Percentiles rank a stretch among this genome's conserved stretches.
phyloP scores from a whole-genome alignment of 1,139 yeast species.

The Protomyces lactucae-debilis region DNA sequence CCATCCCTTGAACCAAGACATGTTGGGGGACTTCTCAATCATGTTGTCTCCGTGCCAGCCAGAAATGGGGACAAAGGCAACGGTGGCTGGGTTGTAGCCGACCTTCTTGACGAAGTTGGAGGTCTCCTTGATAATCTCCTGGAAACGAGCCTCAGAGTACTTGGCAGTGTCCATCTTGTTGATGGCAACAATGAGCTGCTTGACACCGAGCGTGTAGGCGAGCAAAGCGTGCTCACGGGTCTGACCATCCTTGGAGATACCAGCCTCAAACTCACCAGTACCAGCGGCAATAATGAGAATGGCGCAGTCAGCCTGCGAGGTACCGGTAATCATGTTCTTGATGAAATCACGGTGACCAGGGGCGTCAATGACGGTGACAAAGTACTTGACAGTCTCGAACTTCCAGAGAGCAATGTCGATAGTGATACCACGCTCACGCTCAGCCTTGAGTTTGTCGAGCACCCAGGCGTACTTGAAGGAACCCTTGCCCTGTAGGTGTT shows the following conservation, averaged over 20 bases:
- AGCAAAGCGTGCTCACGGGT: conserved; percentile 90
- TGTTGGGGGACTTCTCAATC: conserved; percentile 77
- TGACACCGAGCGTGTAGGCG: conserved; percentile 87
- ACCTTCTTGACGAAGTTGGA: conserved; percentile 88
- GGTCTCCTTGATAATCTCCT: conserved; percentile 78
- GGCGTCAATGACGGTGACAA: conserved; percentile 88
- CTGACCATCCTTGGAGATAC: conserved; percentile 90
- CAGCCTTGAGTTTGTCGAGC: conserved; percentile 91
- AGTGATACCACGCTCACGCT: conserved; percentile 97
- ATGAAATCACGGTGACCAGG: conserved; percentile 98
- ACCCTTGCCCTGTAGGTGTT: conserved; percentile 64
- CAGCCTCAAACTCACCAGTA: conserved; percentile 92
- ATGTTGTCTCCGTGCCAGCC: conserved; percentile 95
- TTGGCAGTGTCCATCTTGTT: conserved; percentile 92
- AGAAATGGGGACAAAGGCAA: conserved; percentile 87
- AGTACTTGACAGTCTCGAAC: conserved; percentile 92
- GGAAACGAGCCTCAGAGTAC: conserved; percentile 77
- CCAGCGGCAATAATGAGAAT: conserved; percentile 86
- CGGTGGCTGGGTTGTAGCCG: conserved; percentile 88
- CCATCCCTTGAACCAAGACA: conserved; percentile 93
- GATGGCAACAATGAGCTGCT: conserved; percentile 81
- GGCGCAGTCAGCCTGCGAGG: conserved; percentile 93
- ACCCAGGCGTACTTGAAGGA: conserved; percentile 99
- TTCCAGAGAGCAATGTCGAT: conserved; percentile 92
- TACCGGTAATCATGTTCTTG: conserved; percentile 92